Conservation (phyloP, 306 rosid species). For the Vigna mungo region DNA sequence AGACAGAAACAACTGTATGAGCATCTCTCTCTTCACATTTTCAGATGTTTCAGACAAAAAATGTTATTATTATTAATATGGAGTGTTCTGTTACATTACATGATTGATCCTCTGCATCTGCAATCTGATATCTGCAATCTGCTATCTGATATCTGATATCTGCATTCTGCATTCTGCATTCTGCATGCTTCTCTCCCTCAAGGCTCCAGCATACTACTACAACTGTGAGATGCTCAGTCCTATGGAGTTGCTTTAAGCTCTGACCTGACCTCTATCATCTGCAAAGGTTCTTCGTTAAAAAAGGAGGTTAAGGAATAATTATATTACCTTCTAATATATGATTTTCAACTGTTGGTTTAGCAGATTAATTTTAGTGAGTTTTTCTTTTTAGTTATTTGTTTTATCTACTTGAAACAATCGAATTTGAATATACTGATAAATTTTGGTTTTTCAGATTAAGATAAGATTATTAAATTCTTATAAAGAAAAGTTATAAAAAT, state of each 20-base stretch:
- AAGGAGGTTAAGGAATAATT: neutral
- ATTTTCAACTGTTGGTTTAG: no score
- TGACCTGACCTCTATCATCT: neutral
- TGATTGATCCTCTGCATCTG: slow-evolving; percentile 37
- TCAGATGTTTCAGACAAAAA: slow-evolving; percentile 1
- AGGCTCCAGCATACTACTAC: neutral
- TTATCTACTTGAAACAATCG: no score
- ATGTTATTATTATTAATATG: neutral
- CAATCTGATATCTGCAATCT: neutral
- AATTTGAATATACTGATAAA: no score
- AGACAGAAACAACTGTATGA: neutral
- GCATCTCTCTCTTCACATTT: neutral
- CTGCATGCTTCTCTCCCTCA: neutral
- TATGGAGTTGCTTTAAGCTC: neutral
- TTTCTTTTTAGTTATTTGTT: no score
- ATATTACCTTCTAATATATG: no score
- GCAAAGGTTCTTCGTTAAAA: no score
- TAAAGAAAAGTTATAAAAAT: no score
- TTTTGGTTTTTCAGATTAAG: no score
- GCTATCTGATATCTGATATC: no score
- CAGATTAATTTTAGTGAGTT: no score
- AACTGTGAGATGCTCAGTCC: neutral
- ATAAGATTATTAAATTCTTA: no score
- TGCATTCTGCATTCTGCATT: neutral
- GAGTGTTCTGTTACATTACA: slow-evolving; percentile 15